Evolutionary conservation across 1,139 yeast species (phyloP).

Genomic region (Diutina siamensis): DNA sequence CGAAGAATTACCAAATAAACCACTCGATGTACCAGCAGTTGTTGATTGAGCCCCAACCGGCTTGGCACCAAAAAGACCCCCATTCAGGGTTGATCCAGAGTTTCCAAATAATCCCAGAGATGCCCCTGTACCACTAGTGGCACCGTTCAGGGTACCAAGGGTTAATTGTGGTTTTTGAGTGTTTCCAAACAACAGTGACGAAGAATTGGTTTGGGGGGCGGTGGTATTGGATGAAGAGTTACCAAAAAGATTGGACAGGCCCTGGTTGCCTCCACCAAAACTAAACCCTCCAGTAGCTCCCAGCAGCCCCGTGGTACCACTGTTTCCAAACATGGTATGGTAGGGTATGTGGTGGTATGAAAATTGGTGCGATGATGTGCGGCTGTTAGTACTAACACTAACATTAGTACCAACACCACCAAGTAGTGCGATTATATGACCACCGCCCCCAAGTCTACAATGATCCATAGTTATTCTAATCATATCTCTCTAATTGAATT

Average conservation of each 20-base stretch:
- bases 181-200: background rate
- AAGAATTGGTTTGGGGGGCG: background rate
- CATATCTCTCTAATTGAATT: too few species aligned
- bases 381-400: background rate
- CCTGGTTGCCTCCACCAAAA: background rate
- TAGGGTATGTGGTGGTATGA: background rate
- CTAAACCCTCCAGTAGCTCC: background rate
- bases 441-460: too few species aligned
- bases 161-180: background rate
- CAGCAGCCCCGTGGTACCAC: background rate
- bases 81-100: too few species aligned
- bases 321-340: background rate
- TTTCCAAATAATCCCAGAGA: background rate
- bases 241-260: background rate
- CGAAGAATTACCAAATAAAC: background rate
- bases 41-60: too few species aligned
- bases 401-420: background rate
- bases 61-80: background rate
- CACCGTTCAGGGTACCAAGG: background rate
- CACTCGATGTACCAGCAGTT: background rate
- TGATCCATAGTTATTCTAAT: too few species aligned
- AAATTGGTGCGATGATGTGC: background rate
- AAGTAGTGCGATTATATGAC: background rate
- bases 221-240: background rate
- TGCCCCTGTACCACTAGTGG: background rate